Evolutionary conservation across 176 grass and related monocot genomes (phyloP).

Genomic region (Panicum miliaceum): DNA sequence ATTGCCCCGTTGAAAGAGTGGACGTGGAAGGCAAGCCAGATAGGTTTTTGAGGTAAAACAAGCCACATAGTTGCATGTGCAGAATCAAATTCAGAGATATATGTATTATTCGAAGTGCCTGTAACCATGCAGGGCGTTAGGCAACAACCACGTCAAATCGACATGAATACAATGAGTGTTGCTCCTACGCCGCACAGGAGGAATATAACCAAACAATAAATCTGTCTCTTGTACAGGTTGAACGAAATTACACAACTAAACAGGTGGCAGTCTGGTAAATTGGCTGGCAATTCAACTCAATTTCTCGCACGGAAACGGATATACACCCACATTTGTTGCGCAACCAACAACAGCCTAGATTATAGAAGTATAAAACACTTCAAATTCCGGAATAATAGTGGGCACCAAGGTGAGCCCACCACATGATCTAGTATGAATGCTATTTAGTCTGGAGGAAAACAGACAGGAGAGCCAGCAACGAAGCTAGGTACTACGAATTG

Average conservation of each 20-base stretch:
- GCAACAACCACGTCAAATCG: neutral
- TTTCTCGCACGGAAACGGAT: neutral
- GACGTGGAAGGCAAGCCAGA: neutral
- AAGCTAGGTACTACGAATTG: neutral
- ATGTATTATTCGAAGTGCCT: neutral
- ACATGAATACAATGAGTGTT: neutral
- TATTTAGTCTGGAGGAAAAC: neutral
- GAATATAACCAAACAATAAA: neutral
- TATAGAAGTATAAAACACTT: neutral
- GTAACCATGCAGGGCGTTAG: neutral
- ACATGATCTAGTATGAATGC: neutral
- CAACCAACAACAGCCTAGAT: neutral
- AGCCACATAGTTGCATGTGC: neutral
- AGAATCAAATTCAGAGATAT: neutral
- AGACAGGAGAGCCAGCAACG: neutral
- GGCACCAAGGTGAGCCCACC: neutral
- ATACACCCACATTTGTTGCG: neutral
- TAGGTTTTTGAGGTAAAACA: neutral
- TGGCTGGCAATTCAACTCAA: neutral
- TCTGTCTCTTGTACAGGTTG: neutral
- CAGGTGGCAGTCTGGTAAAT: neutral
- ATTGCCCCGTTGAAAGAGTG: neutral
- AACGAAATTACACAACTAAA: neutral
- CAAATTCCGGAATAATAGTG: neutral
- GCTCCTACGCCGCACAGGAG: neutral